Evolutionary conservation across 225 moss, liverwort and hornwort species (phyloP).

Genomic region (Ulota crispa): DNA sequence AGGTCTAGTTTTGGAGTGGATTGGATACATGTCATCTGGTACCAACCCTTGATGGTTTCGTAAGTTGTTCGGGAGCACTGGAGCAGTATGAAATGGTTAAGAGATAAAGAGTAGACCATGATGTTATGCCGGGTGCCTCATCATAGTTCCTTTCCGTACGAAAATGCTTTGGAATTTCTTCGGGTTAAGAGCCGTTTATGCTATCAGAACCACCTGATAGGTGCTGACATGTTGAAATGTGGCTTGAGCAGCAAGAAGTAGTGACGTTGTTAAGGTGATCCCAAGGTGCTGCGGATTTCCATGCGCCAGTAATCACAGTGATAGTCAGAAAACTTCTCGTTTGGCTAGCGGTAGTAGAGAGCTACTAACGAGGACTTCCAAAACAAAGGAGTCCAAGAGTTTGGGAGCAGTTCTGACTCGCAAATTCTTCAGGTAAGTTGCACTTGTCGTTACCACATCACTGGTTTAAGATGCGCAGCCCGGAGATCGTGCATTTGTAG

Average conservation of each 20-base stretch:
- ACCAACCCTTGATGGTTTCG: background rate
- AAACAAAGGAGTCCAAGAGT: constrained; percentile 37
- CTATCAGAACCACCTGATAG: background rate
- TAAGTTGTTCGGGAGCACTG: background rate
- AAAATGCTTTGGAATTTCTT: background rate
- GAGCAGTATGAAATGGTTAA: background rate
- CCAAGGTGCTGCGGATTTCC: constrained; percentile 52
- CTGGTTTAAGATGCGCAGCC: background rate
- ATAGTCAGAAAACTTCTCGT: constrained; percentile 33
- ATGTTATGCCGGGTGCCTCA: background rate
- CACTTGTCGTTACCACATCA: background rate
- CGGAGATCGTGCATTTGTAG: background rate
- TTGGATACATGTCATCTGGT: background rate
- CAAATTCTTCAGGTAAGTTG: constrained; percentile 47
- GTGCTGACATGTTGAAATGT: constrained; percentile 25
- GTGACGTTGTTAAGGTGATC: constrained; percentile 42
- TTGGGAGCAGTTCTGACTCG: constrained; percentile 44
- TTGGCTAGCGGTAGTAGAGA: constrained; percentile 30
- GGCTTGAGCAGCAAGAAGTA: constrained; percentile 45
- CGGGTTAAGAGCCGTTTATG: background rate
- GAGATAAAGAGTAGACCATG: background rate
- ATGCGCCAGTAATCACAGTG: constrained; percentile 34
- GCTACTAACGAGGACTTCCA: constrained; percentile 36
- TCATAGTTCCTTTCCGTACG: background rate
- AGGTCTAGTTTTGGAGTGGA: background rate